Evolutionary conservation across 1,284 basidiomycete species (phyloP).

Genomic region (Puccinia sorghi): DNA sequence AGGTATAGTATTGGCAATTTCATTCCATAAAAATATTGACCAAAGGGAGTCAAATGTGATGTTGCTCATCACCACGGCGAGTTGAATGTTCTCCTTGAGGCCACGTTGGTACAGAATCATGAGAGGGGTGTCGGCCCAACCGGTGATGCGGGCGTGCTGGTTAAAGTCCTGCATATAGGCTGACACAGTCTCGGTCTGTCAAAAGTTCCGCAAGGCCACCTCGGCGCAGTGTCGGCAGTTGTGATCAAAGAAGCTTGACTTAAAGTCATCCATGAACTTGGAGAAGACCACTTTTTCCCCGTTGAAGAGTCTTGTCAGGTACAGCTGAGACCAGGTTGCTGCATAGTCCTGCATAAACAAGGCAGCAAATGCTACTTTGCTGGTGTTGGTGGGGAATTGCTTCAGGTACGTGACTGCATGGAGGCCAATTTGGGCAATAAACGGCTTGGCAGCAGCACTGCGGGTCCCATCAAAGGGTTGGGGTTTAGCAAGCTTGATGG

Average conservation of each 20-base stretch:
- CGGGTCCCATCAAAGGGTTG: neutral
- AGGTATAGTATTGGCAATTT: no score
- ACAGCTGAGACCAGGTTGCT: neutral
- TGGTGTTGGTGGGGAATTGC: neutral
- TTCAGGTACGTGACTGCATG: neutral
- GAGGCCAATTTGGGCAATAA: neutral
- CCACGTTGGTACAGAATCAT: neutral
- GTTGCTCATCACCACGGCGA: slow-evolving; percentile 5
- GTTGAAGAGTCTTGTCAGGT: neutral
- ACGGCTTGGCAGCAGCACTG: neutral
- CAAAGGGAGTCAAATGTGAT: neutral
- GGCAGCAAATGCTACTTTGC: neutral
- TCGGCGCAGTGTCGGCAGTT: neutral
- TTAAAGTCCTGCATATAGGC: slow-evolving; percentile 4
- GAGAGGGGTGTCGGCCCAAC: neutral
- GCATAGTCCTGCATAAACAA: neutral
- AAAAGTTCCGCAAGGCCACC: neutral
- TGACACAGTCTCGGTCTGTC: neutral
- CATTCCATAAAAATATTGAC: no score
- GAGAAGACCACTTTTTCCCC: neutral
- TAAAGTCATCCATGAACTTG: neutral
- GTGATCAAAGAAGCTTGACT: neutral
- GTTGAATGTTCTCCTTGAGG: neutral
- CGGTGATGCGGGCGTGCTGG: neutral
- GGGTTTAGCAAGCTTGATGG: neutral